Base-by-base conservation (phyloP, 306 rosid genomes). In the Quercus glauca region DNA sequence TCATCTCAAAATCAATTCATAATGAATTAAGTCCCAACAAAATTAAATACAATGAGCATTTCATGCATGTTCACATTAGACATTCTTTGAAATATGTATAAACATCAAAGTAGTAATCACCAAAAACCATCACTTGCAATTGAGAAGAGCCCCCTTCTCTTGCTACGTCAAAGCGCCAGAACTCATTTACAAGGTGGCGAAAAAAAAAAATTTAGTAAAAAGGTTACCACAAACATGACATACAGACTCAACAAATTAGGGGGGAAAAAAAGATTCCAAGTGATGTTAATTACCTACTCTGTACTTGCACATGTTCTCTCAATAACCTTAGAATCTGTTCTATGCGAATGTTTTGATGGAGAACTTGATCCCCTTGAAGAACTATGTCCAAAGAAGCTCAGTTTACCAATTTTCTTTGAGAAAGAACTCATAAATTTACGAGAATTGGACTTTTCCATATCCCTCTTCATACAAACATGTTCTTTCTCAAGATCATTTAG, bases 381-480 rank as follows among this genome's bases (percentile, higher is more conserved):
- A 69, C 85, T 87, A 83, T 93, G 93, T 43, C 90, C 94, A 84
- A 93, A 93, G 84, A 93, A 81, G 72, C 90, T 84, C 78, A 96
- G 80, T 83, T 83, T 93, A 64, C 94, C 87, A 29, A 96, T 86
- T 82, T 90, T 91, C 87, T 86, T 91, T 15, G 99, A 96, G 87
- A 96, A 91, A 64, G 99, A 91, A 78, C 84, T 88, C 90, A 96
- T 90, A 45, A 96, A 88, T 69, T 96, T 96, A n/a, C 94, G 90
- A 0, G 99, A 93, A 56, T 88, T 85, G 0, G 99, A 96, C 80
- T 89, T 96, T 1, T 89, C 90, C 97, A 93, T 90, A n/a, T 91
- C 98, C 87, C 98, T 93, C 87, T 94, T 96, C 96, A 96, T 96
- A 83, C 98, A 96, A 64, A 93, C 98, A 78, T 96, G 99, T 56